phyloP scores from a whole-genome alignment of 179 eudicot genomes.

The Beta lomatogona region DNA sequence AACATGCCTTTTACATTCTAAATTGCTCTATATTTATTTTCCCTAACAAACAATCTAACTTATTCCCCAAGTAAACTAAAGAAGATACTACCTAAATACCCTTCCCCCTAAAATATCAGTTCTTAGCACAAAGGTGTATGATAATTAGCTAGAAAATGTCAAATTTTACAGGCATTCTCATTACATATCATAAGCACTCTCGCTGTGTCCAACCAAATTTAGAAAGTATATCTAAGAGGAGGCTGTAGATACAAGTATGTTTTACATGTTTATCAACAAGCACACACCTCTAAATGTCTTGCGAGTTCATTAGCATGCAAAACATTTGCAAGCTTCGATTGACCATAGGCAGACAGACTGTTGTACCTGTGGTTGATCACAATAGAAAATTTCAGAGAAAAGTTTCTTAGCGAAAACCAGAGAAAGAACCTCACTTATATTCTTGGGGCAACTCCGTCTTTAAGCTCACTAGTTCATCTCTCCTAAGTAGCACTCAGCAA shows the following conservation, averaged over 20 bases:
- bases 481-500: background rate
- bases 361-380: conserved; percentile 38
- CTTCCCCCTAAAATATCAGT: no score
- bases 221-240: background rate
- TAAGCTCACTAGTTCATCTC: background rate
- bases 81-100: no score
- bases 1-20: no score
- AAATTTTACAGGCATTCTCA: background rate
- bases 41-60: no score
- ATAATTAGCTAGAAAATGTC: background rate
- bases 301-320: conserved; percentile 60
- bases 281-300: conserved; percentile 46
- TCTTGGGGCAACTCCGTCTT: background rate
- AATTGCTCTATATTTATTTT: no score
- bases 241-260: background rate
- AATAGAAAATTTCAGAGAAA: background rate
- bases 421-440: no score
- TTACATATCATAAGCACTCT: background rate
- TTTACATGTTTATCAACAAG: background rate
- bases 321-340: conserved; percentile 60
- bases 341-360: conserved; percentile 48
- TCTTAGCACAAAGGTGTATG: background rate
- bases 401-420: no score
- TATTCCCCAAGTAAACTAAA: no score
- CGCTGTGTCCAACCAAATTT: background rate